A percentile compares a stretch with the other conserved stretches of the same genome.
phyloP scores from a whole-genome alignment of 345 rosid species.

The Eucalyptus pumila region DNA sequence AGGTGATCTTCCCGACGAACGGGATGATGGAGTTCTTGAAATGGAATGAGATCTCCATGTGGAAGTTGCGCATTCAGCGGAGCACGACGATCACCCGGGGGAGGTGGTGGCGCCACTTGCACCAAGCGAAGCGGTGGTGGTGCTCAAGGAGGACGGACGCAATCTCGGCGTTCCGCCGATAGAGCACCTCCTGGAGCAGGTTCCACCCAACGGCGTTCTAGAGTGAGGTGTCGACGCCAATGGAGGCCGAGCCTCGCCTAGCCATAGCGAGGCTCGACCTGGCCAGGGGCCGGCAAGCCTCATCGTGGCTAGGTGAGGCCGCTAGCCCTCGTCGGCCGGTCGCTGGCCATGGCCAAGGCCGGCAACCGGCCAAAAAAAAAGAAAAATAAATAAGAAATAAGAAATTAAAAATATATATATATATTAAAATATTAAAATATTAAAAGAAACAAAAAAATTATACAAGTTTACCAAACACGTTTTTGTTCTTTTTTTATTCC shows the following conservation, averaged over 20 bases:
- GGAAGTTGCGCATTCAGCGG: constrained; percentile 74
- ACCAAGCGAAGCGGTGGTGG: constrained; percentile 62
- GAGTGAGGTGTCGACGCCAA: constrained; percentile 57
- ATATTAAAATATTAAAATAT: no score
- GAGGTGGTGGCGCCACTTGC: constrained; percentile 73
- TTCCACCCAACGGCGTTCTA: constrained; percentile 76
- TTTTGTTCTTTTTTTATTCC: no score
- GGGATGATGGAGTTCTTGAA: constrained; percentile 92
- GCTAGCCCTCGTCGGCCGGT: fast-evolving
- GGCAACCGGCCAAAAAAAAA: no score
- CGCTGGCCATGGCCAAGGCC: fast-evolving
- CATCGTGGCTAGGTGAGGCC: fast-evolving
- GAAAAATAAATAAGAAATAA: no score
- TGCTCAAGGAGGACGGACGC: constrained; percentile 28
- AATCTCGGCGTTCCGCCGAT: constrained; percentile 38
- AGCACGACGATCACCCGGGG: constrained; percentile 55
- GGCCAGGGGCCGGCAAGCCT: fast-evolving
- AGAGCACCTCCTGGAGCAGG: constrained; percentile 63
- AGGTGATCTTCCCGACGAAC: constrained; percentile 68
- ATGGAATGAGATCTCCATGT: constrained; percentile 85
- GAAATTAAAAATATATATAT: no score
- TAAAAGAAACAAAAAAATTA: no score
- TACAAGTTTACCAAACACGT: fast-evolving
- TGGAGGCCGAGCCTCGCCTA: not conserved
- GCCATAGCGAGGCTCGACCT: fast-evolving